Conservation (phyloP, 306 rosid species). For the Glycine latifolia region DNA sequence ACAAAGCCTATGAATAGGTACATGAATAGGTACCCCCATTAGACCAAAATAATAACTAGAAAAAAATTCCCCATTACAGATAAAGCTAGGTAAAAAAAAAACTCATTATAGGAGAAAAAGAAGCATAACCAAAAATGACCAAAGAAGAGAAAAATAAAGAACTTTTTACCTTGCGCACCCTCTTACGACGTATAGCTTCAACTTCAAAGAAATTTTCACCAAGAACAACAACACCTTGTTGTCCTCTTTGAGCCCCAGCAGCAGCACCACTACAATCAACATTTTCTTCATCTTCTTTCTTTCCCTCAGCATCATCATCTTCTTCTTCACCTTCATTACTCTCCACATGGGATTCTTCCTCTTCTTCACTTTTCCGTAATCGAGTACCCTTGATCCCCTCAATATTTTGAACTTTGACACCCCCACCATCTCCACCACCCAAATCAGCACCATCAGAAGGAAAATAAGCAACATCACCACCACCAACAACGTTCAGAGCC, state of each 20-base stretch:
- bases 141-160: conserved; percentile 17
- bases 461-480: too few relatives aligned
- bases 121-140: background rate
- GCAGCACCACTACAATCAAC: background rate
- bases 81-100: background rate
- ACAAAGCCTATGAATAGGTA: too few relatives aligned
- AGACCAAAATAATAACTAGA: background rate
- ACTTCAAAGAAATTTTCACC: conserved; percentile 77
- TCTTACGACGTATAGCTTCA: conserved; percentile 82
- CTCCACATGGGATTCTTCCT: background rate
- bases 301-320: conserved; percentile 43
- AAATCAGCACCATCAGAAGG: background rate
- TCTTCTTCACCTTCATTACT: conserved; percentile 51
- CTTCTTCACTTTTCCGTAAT: conserved; percentile 35
- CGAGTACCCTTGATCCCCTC: conserved; percentile 38
- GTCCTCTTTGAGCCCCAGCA: conserved; percentile 25
- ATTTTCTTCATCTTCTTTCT: conserved; percentile 1
- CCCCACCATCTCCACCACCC: background rate
- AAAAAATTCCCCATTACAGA: background rate
- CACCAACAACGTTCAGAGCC: background rate
- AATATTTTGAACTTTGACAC: background rate
- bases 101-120: too few relatives aligned
- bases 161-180: conserved; percentile 67
- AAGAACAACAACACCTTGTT: conserved; percentile 56
- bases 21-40: background rate